Evolutionary conservation across 2,329 filamentous ascomycete genomes (phyloP), one percentile per base, ranked within the genome.

Genomic region (Ophiostoma australiae): DNA sequence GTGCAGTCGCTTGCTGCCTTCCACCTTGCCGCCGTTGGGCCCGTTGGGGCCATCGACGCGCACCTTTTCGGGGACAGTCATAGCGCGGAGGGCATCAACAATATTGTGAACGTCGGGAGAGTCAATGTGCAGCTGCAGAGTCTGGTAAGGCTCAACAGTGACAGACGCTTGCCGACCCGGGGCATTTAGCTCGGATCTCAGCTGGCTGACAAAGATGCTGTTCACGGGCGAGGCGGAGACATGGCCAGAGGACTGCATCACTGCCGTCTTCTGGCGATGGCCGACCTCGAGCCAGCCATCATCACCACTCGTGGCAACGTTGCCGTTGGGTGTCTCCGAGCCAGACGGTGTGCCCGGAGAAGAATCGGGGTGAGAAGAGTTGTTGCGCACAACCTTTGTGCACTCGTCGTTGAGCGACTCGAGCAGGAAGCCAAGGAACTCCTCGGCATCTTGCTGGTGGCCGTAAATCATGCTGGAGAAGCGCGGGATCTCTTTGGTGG

Each of bases 371-470:
- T 74, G 78, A 15, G 78, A 78, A 1, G 79, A 75, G 13, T 77
- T 78, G 6, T 82, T 71, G 74, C 87, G 87, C 82, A 96, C 91
- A 67, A 94, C 89, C 71, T 89, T 86, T 20, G 89, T 88, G 78
- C 94, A 97, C 79, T 99, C 95, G 74, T 98, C 94, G 76, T 97
- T 94, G 44, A 99, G 87, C 67, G 93, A 92, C 77, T 97, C 94
- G 4, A 99, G 84, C 44, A 99, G 84, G 78, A 98, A 97, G 0
- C 94, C 94, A 33, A 99, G 83, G 75, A 99, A 99, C 77, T 99
- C 95, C 78, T 99, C 93, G 0, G 95, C 95, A 81, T 99, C 95
- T 83, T 99, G 94, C 79, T 99, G 95, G 76, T 97, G 94, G 20
- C 95, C 95, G 73, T 93, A 91, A 90, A 91, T 90, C 93, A 99